A percentile compares a stretch with the other conserved stretches of the same genome.
These are phyloP conservation scores for Monosporascus sp. DNA, from an alignment of 2,329 filamentous ascomycete species.

Conservation along the genomic window DNA sequence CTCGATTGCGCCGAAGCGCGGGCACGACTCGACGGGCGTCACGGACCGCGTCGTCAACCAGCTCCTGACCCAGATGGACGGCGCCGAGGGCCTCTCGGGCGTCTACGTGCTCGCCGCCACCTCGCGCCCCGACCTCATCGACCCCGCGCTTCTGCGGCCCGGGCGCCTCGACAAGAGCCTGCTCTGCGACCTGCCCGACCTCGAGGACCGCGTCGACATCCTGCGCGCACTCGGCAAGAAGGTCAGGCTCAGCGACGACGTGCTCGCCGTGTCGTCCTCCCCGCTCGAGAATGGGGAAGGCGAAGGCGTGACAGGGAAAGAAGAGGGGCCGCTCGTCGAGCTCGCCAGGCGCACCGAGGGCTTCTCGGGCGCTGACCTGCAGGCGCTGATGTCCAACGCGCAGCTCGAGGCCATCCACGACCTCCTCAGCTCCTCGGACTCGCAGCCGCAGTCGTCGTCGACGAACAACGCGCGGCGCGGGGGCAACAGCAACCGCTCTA, in stretches of 20 bases:
- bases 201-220: conserved; percentile 83
- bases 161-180: conserved; percentile 91
- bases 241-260: conserved; percentile 64
- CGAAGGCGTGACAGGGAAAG: not conserved
- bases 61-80: conserved; percentile 97
- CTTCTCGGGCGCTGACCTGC: conserved; percentile 89
- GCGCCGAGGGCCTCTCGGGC: conserved; percentile 87
- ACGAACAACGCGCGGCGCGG: conserved; percentile 27
- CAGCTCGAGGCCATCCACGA: conserved; percentile 97
- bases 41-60: conserved; percentile 98
- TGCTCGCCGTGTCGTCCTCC: conserved; percentile 41
- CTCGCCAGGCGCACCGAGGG: conserved; percentile 78
- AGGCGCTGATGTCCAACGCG: conserved; percentile 92
- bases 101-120: conserved; percentile 97
- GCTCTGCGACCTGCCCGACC: conserved; percentile 79
- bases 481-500: conserved; percentile 29
- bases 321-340: conserved; percentile 55
- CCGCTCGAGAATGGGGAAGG: not conserved
- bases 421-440: conserved; percentile 61
- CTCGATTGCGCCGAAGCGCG: conserved; percentile 92
- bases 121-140: conserved; percentile 87
- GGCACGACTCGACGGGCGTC: conserved; percentile 96
- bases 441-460: conserved; percentile 7
- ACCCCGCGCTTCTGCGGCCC: conserved; percentile 85
- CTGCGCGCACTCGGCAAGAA: conserved; percentile 78